Evolutionary conservation across 768 basidiomycete species (phyloP).

Genomic region (Boletellus ananiceps): DNA sequence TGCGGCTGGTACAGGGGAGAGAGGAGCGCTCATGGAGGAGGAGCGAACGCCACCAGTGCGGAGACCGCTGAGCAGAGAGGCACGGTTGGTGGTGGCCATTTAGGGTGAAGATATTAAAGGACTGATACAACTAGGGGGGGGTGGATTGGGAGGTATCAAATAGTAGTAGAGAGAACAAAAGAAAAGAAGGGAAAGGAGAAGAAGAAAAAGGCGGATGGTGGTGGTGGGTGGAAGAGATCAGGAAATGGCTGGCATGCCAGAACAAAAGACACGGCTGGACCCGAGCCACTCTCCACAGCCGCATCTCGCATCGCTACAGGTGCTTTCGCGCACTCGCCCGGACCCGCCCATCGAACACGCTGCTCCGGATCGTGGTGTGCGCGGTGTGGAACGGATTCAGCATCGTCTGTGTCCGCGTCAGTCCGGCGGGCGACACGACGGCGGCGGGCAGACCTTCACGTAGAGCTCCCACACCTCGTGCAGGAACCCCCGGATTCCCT

Average conservation of each 20-base stretch:
- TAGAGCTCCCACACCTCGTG: conserved; percentile 96
- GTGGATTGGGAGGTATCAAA: neutral
- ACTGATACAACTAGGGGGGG: conserved; percentile 18
- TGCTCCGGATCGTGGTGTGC: conserved; percentile 76
- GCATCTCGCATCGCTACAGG: conserved; percentile 37
- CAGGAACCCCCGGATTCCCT: conserved; percentile 90
- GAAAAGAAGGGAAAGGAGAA: conserved; percentile 11
- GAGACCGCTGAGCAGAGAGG: conserved; percentile 83
- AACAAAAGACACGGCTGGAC: conserved; percentile 20
- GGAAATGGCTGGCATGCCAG: conserved; percentile 4
- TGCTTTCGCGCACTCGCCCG: conserved; percentile 83
- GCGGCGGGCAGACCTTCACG: conserved; percentile 66
- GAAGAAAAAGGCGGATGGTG: conserved; percentile 1
- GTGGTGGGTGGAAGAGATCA: conserved; percentile 9
- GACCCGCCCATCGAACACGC: conserved; percentile 78
- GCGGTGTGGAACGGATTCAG: conserved; percentile 96
- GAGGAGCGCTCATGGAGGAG: conserved; percentile 53
- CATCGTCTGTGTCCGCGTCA: conserved; percentile 51
- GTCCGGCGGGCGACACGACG: neutral
- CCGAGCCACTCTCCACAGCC: conserved; percentile 15
- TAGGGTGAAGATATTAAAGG: conserved; percentile 15
- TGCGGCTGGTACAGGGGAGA: conserved; percentile 60
- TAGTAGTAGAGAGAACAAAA: conserved; percentile 7
- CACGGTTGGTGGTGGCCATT: conserved; percentile 57
- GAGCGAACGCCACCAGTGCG: conserved; percentile 89